Evolutionary conservation across 768 basidiomycete genomes (phyloP).

Genomic region (Leucocoprinus leucothites): DNA sequence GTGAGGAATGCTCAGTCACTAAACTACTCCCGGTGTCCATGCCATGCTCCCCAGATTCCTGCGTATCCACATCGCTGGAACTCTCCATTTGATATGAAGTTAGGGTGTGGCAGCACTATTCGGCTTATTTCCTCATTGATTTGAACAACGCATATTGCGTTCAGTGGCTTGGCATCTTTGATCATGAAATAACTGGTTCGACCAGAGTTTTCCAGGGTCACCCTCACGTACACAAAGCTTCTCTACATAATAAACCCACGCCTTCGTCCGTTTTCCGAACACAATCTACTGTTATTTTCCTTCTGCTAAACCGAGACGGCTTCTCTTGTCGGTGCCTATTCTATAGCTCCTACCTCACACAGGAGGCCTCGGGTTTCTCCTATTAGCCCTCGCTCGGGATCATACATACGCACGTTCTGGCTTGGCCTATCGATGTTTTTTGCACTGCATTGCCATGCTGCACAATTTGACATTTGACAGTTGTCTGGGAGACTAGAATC

Average conservation of each 20-base stretch:
- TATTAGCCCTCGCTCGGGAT: no score
- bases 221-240: not conserved
- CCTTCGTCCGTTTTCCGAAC: not conserved
- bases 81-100: not conserved
- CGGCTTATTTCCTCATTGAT: not conserved
- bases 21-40: not conserved
- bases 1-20: not conserved
- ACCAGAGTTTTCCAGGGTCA: not conserved
- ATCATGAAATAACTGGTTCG: no score
- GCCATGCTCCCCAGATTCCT: not conserved
- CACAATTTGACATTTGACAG: not conserved
- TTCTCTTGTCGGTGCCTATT: not conserved
- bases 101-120: not conserved
- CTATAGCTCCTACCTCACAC: no score
- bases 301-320: not conserved
- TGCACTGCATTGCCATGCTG: not conserved
- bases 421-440: not conserved
- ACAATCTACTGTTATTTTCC: no score
- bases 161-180: not conserved
- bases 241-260: not conserved
- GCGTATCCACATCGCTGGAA: not conserved
- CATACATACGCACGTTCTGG: no score
- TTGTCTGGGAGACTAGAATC: not conserved
- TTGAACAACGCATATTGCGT: no score
- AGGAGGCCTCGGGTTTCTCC: no score